A percentile compares a stretch with the other conserved stretches of the same genome.
phyloP scores from a whole-genome alignment of 23 red algal genomes.

The Pyropia haitanensis region DNA sequence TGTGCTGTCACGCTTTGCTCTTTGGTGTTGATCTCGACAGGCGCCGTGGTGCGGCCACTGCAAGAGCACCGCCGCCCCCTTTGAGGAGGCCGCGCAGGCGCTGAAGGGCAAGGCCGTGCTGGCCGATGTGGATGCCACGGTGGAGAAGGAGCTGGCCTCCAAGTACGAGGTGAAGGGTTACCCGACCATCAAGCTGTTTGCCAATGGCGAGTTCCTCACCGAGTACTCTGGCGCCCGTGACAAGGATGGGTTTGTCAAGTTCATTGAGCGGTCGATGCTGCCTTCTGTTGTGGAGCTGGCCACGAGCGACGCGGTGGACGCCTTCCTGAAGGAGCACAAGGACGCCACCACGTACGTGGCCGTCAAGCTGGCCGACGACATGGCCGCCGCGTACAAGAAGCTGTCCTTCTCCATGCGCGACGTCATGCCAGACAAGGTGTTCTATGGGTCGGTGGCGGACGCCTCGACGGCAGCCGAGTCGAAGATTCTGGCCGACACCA shows the following conservation, averaged over 20 bases:
- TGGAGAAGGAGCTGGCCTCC: slow-evolving; percentile 70
- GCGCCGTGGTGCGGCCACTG: slow-evolving; percentile 99
- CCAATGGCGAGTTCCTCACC: slow-evolving; percentile 64
- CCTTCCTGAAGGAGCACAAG: slow-evolving; percentile 39
- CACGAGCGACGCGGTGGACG: slow-evolving; percentile 28
- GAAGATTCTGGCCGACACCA: slow-evolving; percentile 3
- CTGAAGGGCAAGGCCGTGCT: slow-evolving; percentile 75
- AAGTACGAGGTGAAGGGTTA: slow-evolving; percentile 81
- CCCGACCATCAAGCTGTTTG: slow-evolving; percentile 96
- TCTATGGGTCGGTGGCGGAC: slow-evolving; percentile 33
- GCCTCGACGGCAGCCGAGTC: not conserved
- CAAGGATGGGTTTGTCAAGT: slow-evolving; percentile 64
- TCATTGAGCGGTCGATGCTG: slow-evolving; percentile 41
- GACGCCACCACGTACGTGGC: slow-evolving; percentile 20
- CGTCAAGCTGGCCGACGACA: slow-evolving; percentile 22
- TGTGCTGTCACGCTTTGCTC: not conserved
- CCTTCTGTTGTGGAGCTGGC: slow-evolving; percentile 19
- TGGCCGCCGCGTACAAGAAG: slow-evolving; percentile 30
- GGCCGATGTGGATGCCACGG: slow-evolving; percentile 87
- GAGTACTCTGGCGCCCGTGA: slow-evolving; percentile 91
- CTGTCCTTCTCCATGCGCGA: slow-evolving; percentile 41
- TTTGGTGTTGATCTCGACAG: slow-evolving; percentile 7
- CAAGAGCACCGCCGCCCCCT: slow-evolving; percentile 82
- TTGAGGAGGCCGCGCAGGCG: slow-evolving; percentile 64
- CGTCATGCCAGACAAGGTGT: slow-evolving; percentile 36